Evolutionary conservation across 2,329 filamentous ascomycete species (phyloP).

Genomic region (Bipolaris cookei): DNA sequence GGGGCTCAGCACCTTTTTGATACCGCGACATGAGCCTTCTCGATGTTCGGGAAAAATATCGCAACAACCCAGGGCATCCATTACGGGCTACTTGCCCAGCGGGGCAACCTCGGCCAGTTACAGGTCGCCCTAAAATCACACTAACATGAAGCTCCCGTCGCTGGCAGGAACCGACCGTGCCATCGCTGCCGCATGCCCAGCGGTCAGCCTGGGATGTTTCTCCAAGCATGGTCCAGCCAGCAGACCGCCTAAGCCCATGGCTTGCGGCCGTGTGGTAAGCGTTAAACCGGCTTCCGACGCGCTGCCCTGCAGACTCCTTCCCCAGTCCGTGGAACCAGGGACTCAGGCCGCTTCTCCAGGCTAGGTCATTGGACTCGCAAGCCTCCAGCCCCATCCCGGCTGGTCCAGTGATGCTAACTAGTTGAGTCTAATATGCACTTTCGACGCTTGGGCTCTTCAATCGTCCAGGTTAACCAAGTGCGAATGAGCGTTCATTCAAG

Average conservation of each 20-base stretch:
- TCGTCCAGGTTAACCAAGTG: slow-evolving; percentile 44
- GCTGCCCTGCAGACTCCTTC: slow-evolving; percentile 36
- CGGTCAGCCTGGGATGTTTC: slow-evolving; percentile 28
- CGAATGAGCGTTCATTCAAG: slow-evolving; percentile 40
- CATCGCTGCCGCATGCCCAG: slow-evolving; percentile 35
- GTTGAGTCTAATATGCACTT: slow-evolving; percentile 42
- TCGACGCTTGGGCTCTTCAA: slow-evolving; percentile 42
- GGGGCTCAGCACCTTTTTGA: slow-evolving; percentile 10
- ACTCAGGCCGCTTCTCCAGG: slow-evolving; percentile 31
- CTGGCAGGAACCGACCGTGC: slow-evolving; percentile 33
- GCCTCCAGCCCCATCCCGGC: slow-evolving; percentile 30
- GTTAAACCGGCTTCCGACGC: slow-evolving; percentile 35
- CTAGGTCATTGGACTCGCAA: slow-evolving; percentile 30
- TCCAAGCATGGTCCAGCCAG: slow-evolving; percentile 34
- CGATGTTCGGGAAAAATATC: slow-evolving; percentile 7
- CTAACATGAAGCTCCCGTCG: slow-evolving; percentile 32
- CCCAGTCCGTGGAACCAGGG: slow-evolving; percentile 34
- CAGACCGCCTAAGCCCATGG: slow-evolving; percentile 34
- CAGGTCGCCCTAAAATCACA: slow-evolving; percentile 21
- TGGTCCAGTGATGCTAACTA: slow-evolving; percentile 37
- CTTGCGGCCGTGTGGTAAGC: slow-evolving; percentile 35
- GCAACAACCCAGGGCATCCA: slow-evolving; percentile 12
- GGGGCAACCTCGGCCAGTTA: slow-evolving; percentile 36
- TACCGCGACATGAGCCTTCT: slow-evolving; percentile 7
- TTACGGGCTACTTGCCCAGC: slow-evolving; percentile 33